Percentiles rank a stretch among this genome's conserved stretches.
These are phyloP conservation scores for Thelephora ganbajun DNA, from an alignment of 768 basidiomycete species.

Conservation along the genomic window DNA sequence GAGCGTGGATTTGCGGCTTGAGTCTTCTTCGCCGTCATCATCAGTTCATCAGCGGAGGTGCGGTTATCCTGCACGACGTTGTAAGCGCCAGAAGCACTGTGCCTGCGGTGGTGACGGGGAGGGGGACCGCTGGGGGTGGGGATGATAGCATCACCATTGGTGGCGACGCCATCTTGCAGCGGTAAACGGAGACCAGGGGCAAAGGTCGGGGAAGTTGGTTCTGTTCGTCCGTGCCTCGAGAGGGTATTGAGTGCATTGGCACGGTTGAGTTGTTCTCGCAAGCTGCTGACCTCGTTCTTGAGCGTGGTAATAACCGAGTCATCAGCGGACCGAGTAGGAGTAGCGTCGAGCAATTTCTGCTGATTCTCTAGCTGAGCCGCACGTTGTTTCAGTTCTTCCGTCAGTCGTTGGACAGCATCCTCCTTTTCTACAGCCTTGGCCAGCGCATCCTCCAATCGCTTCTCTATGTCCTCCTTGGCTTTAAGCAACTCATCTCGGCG, in stretches of 20 bases:
- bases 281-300: conserved; percentile 81
- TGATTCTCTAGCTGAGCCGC: conserved; percentile 64
- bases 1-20: conserved; percentile 68
- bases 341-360: conserved; percentile 52
- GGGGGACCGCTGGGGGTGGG: conserved; percentile 12
- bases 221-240: conserved; percentile 55
- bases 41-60: conserved; percentile 64
- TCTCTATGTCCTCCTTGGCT: conserved; percentile 70
- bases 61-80: conserved; percentile 49
- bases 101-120: conserved; percentile 59
- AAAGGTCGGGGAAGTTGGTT: conserved; percentile 78
- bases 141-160: conserved; percentile 27
- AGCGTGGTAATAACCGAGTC: conserved; percentile 83
- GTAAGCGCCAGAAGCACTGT: conserved; percentile 77
- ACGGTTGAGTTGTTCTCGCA: conserved; percentile 92
- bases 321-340: conserved; percentile 57
- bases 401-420: conserved; percentile 65
- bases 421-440: conserved; percentile 74
- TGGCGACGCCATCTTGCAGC: conserved; percentile 25
- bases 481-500: conserved; percentile 62
- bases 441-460: conserved; percentile 63
- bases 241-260: conserved; percentile 86
- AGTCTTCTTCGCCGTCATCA: conserved; percentile 58
- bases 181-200: conserved; percentile 58
- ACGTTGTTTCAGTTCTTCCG: conserved; percentile 61